Evolutionary conservation across 2,329 filamentous ascomycete species (phyloP).

Genomic region (Aspergillus spinulosporus): DNA sequence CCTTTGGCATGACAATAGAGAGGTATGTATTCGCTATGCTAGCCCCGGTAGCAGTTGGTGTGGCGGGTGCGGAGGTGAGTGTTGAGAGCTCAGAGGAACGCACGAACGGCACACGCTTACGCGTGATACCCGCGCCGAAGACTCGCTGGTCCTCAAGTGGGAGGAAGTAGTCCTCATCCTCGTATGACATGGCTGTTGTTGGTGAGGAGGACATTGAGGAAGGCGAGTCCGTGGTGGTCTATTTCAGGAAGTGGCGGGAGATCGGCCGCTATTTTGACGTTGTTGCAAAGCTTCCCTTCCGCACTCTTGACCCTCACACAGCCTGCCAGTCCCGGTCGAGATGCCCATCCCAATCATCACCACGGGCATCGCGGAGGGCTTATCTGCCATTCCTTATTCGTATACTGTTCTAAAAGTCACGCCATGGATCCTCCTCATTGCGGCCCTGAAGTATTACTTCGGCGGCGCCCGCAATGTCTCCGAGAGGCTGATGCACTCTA

Average conservation of each 20-base stretch:
- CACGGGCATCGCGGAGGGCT: conserved; percentile 56
- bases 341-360: conserved; percentile 65
- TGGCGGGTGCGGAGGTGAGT: conserved; percentile 32
- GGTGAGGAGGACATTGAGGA: neutral
- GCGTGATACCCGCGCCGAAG: conserved; percentile 64
- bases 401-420: conserved; percentile 55
- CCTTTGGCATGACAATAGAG: conserved; percentile 46
- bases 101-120: conserved; percentile 62
- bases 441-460: conserved; percentile 71
- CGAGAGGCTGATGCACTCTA: conserved; percentile 86
- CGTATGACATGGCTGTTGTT: conserved; percentile 41
- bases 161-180: conserved; percentile 56
- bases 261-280: conserved; percentile 24
- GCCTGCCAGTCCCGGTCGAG: conserved; percentile 8
- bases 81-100: conserved; percentile 45
- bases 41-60: conserved; percentile 22
- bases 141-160: conserved; percentile 60
- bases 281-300: conserved; percentile 2
- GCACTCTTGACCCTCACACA: conserved; percentile 3
- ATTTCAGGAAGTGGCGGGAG: conserved; percentile 22
- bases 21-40: conserved; percentile 47
- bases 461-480: conserved; percentile 71
- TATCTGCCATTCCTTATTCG: conserved; percentile 55
- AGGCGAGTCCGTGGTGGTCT: neutral
- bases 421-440: conserved; percentile 54